Base-by-base conservation (phyloP, 1,139 yeast genomes). In the Zhuliangozyma blackwelliae region DNA sequence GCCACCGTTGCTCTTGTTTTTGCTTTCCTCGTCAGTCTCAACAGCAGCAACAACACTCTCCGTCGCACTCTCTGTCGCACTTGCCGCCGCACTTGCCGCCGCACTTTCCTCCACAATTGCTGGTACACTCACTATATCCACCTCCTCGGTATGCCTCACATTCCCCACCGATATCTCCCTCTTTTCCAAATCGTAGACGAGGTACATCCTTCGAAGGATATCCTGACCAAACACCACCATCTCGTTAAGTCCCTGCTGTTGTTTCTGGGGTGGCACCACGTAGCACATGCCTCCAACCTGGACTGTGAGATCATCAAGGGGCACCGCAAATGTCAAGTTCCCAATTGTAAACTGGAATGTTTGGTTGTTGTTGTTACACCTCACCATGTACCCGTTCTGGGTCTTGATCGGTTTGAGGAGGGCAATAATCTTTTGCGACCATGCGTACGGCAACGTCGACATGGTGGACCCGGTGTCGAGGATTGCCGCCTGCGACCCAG, bases 401-500 rank as follows among this genome's bases (percentile, higher is more conserved):
- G 49, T 35, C 2, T 41, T 36, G 23, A 22, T 9, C 5, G 9
- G 9, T 7, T 9, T 9, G 23, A 22, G 23, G 9, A 3, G 3
- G 23, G 9, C 10, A 0, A 74, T 78, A 38, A 80, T 56, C 4
- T 55, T 43, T 3, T 51, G 49, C 10, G 76, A 56, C 21, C 73
- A 49, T n/a, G 46, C 51, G 1, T 49, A 35, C 16, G 87, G 84
- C 2, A 79, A 54, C 45, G 70, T 72, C 5, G 82, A 67, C 34
- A 77, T 57, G 2, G 89, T 77, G 7, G 89, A 75, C 32, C 92
- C 92, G 2, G 87, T 75, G 56, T 83, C 92, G 30, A 83, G 57
- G 32, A 41, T 31, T 3, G 38, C 42, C n/a, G 29, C 23, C 25
- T 34, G 23, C 7, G 21, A 9, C 10, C 6, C 25, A 10, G 25